These are phyloP conservation scores for Zymoseptoria crescenta DNA, from an alignment of 2,329 filamentous ascomycete genomes.

Conservation along the genomic window DNA sequence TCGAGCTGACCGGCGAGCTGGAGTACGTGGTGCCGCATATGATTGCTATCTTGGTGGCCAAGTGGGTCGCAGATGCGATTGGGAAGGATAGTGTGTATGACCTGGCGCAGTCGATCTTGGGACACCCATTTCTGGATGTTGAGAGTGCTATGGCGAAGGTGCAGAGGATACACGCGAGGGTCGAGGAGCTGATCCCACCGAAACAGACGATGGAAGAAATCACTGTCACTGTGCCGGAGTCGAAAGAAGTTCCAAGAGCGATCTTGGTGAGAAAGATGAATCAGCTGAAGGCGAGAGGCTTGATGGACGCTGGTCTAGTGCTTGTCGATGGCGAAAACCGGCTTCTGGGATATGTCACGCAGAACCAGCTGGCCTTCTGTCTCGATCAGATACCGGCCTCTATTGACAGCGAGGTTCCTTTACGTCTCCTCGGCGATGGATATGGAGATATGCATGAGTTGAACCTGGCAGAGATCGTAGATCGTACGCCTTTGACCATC, in stretches of 20 bases:
- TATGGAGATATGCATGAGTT: conserved; percentile 30
- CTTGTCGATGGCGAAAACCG: conserved; percentile 43
- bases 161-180: conserved; percentile 31
- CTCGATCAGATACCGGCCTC: conserved; percentile 33
- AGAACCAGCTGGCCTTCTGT: conserved; percentile 47
- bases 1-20: conserved; percentile 52
- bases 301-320: conserved; percentile 52
- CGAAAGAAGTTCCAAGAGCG: conserved; percentile 37
- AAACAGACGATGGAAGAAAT: conserved; percentile 49
- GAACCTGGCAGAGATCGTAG: conserved; percentile 45
- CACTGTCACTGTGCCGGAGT: conserved; percentile 40
- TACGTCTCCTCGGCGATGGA: conserved; percentile 34
- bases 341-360: conserved; percentile 48
- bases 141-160: conserved; percentile 43
- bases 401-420: conserved; percentile 27
- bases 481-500: conserved; percentile 46
- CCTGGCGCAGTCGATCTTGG: conserved; percentile 51
- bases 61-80: conserved; percentile 51
- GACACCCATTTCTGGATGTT: conserved; percentile 51
- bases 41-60: conserved; percentile 52
- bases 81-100: conserved; percentile 50
- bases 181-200: conserved; percentile 46
- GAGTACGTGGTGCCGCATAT: conserved; percentile 52
- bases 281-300: conserved; percentile 41
- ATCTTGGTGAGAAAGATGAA: conserved; percentile 41